Base-by-base conservation (phyloP, 805 yeast species). In the Suhomyces pyralidae region DNA sequence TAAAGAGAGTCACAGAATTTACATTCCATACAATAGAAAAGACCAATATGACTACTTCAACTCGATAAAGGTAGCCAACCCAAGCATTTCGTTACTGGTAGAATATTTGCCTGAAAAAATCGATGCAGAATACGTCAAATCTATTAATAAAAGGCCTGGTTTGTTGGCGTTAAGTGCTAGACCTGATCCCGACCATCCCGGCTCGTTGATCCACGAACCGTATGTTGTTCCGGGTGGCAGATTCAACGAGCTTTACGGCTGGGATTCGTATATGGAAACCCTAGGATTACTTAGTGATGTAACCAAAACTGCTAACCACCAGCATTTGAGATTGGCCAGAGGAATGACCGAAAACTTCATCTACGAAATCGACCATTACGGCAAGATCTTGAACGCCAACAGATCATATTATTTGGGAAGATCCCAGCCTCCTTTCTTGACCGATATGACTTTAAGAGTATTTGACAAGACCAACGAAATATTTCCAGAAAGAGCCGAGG, bases 141-240 rank as follows among this genome's bases (percentile, higher is more conserved):
- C 94, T 0, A 79, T 91, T 55, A 89, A 90, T 67, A 80, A 81
- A 32, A 82, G 80, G 56, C 98, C 98, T 0, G 99, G 99, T 0
- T 74, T 93, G 50, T 76, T 93, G 54, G 88, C 96, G 0, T 74
- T 93, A 40, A 96, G 93, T 1, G 81, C 88, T 76, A 79, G 78
- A 55, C 79, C 67, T 19, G 83, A 84, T 58, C 83, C 86, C 7
- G 62, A 71, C 3, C 81, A 83, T 52, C 80, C 81, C 40, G 65
- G 64, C 15, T 75, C 79, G 12, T 60, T 86, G 46, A 74, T 80
- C 40, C 90, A 91, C 19, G 84, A 80, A 62, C 97, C 96, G 0
- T 93, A 93, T 68, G 88, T 90, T 15, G 98, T 93, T 22, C 99
- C 99, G 1, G 99, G 99, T 15, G 98, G 99, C 20, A 77, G 99